Percentiles rank a stretch among this genome's conserved stretches.
phyloP scores from a whole-genome alignment of 139 green algal genomes.

The Chlamydomonas sphaeroides region DNA sequence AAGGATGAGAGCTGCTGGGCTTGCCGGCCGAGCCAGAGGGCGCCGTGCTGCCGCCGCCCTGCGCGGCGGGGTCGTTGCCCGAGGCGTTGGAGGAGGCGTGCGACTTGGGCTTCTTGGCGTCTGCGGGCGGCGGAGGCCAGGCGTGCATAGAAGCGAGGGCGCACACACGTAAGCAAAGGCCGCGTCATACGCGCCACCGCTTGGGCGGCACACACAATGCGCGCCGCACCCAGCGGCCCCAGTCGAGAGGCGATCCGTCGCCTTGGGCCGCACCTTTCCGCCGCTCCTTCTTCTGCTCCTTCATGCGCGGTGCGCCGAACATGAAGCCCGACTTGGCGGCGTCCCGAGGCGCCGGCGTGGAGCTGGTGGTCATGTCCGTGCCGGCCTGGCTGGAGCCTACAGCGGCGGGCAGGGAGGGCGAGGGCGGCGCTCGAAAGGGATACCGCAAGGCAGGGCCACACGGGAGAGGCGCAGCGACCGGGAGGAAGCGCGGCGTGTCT shows the following conservation, averaged over 20 bases:
- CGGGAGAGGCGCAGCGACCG: too few relatives aligned
- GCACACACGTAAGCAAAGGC: background rate
- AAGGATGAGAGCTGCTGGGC: background rate
- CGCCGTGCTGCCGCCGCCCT: too few relatives aligned
- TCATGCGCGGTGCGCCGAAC: constrained; percentile 11
- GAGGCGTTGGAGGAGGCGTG: constrained; percentile 26
- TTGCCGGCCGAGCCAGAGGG: too few relatives aligned
- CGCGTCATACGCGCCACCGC: background rate
- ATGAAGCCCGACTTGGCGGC: constrained; percentile 10
- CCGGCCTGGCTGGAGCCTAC: too few relatives aligned
- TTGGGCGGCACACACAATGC: too few relatives aligned
- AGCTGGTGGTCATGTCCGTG: too few relatives aligned
- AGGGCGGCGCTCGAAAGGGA: too few relatives aligned
- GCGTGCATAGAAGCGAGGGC: background rate
- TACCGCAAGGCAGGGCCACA: too few relatives aligned
- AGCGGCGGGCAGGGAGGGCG: too few relatives aligned
- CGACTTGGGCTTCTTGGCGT: constrained; percentile 4
- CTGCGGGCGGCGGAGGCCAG: background rate
- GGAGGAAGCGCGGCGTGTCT: too few relatives aligned
- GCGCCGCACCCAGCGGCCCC: background rate
- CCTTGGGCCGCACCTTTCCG: background rate
- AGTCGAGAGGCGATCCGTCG: background rate
- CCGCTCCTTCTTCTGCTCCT: constrained; percentile 8
- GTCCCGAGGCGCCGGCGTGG: background rate
- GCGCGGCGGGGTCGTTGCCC: background rate